Conservation (phyloP, 2,329 filamentous ascomycete species). For the Sclerotinia spermophila region DNA sequence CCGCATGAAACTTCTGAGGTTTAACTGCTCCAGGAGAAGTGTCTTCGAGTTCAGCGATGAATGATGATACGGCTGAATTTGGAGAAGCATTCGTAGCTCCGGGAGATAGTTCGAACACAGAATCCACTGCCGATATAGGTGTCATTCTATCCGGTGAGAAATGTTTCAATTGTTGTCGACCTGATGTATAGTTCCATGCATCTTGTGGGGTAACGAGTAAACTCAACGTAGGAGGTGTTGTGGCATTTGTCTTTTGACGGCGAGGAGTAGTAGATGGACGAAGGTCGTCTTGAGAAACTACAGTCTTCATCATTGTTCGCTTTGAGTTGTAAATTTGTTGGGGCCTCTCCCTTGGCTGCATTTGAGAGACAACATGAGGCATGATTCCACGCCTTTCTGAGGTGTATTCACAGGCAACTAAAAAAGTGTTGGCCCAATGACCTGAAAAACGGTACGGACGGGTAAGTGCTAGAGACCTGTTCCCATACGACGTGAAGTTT, state of each 20-base stretch:
- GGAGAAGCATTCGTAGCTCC: conserved; percentile 20
- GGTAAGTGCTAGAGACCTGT: background rate
- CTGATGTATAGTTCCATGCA: conserved; percentile 25
- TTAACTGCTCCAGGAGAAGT: conserved; percentile 24
- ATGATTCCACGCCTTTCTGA: background rate
- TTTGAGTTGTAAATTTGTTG: background rate
- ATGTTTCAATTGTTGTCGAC: conserved; percentile 23
- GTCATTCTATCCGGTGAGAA: conserved; percentile 23
- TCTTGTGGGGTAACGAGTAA: conserved; percentile 22
- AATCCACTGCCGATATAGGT: conserved; percentile 29
- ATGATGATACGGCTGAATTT: conserved; percentile 25
- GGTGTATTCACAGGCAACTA: background rate
- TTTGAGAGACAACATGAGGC: conserved; percentile 18
- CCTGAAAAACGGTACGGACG: background rate
- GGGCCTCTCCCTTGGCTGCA: background rate
- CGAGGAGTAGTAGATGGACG: background rate
- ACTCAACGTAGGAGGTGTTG: conserved; percentile 19
- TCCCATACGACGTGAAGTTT: background rate
- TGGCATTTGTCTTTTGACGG: conserved; percentile 8
- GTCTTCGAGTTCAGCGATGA: conserved; percentile 32
- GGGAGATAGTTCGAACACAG: conserved; percentile 29
- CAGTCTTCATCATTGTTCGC: background rate
- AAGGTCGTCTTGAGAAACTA: background rate
- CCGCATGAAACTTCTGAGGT: background rate
- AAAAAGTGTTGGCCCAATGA: background rate